phyloP scores from a whole-genome alignment of 2,329 filamentous ascomycete species.

The Tolypocladium inflatum region DNA sequence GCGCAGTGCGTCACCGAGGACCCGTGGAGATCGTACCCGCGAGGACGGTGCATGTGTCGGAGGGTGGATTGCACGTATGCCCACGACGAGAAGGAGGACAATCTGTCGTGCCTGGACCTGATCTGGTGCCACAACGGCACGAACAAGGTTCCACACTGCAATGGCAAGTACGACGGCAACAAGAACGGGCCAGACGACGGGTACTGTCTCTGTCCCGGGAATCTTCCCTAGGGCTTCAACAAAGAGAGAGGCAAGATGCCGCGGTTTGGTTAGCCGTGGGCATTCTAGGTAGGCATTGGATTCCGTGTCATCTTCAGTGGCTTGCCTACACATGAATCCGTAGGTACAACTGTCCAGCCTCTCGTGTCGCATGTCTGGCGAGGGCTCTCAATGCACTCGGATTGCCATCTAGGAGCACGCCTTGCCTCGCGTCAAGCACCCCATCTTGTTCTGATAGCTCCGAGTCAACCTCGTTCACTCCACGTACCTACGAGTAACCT shows the following conservation, averaged over 20 bases:
- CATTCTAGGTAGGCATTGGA: neutral
- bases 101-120: constrained; percentile 2
- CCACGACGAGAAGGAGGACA: neutral
- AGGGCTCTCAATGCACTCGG: no score
- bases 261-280: neutral
- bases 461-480: neutral
- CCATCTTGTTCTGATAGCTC: neutral
- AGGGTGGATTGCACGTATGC: constrained; percentile 2
- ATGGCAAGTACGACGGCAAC: constrained; percentile 1
- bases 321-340: no score
- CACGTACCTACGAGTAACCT: no score
- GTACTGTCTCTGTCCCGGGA: constrained; percentile 6
- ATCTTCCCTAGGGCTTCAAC: neutral
- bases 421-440: neutral
- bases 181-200: constrained; percentile 1
- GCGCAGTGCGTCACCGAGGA: constrained; percentile 6
- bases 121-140: neutral
- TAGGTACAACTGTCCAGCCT: neutral
- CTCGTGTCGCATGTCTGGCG: neutral
- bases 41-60: constrained; percentile 4
- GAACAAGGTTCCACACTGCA: neutral
- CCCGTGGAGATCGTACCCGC: neutral
- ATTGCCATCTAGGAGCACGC: no score
- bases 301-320: neutral
- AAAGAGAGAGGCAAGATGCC: neutral